Evolutionary conservation across 208 protist genomes (phyloP), one percentile per base, ranked within the genome.

Genomic region (Leishmania arabica): DNA sequence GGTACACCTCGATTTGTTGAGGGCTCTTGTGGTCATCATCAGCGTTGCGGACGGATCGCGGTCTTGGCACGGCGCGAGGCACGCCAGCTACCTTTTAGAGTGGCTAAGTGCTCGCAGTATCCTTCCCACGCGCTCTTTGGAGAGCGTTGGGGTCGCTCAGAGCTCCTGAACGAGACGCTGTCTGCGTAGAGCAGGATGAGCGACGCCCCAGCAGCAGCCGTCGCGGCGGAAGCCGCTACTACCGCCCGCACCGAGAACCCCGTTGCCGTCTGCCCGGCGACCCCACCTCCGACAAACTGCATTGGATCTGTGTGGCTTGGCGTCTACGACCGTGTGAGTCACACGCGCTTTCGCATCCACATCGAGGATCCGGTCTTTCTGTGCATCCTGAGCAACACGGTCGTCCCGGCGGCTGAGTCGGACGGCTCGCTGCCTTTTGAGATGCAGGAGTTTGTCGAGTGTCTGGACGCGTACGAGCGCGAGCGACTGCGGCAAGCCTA

Each of bases 381-480:
- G 0, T 69, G 53, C 27, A 75, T 86, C 3, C 72, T 86, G 1
- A 75, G 75, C 78, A 76, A 70, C 58, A 54, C 77, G 27, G 74
- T 86, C 66, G 54, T 86, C 24, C 77, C 78, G 6, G 82, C 65
- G 0, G 72, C 74, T 3, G 82, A 86, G 64, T 51, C 72, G n/a
- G 82, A 86, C 73, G 82, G 78, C 56, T 60, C 73, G 9, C 75
- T 86, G 15, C 78, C 82, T 0, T 86, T 79, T 45, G 82, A 86
- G 74, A 82, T 86, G 64, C 51, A 53, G 11, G 82, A 86, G 58
- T 86, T 86, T 54, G 78, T 86, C 0, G 78, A 82, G 45, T 86
- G 77, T 58, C 31, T 86, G 7, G 78, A 86, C 42, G 42, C 54
- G 11, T 86, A 86, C 78, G 82, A 86, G 74, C 58, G 71, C 0